Conservation (phyloP, 257 asterid species). For the Solanum appendiculatum region DNA sequence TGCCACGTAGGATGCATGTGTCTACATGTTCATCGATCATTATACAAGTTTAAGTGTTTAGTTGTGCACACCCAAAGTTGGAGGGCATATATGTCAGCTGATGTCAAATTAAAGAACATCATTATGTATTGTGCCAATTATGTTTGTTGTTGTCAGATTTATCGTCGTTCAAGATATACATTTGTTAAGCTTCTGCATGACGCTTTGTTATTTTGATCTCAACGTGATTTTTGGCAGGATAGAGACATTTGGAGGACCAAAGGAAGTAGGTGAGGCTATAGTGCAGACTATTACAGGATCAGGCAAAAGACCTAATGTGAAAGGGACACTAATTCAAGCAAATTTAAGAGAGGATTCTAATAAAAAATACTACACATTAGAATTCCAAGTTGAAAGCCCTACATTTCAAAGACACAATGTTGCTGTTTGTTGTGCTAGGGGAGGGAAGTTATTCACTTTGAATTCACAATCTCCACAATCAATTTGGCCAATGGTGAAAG, state of each 20-base stretch:
- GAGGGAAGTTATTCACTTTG: slow-evolving; percentile 56
- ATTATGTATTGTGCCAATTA: neutral
- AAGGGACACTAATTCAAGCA: slow-evolving; percentile 38
- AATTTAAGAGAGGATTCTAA: slow-evolving; percentile 44
- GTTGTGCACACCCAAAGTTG: neutral
- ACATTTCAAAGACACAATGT: slow-evolving; percentile 58
- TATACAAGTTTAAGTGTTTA: neutral
- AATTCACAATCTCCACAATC: slow-evolving; percentile 81
- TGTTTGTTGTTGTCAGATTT: neutral
- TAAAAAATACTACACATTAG: slow-evolving; percentile 49
- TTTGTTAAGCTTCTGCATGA: neutral
- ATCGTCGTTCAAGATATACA: neutral
- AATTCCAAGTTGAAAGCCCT: slow-evolving; percentile 57
- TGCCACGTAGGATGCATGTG: too few species aligned
- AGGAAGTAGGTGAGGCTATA: slow-evolving; percentile 65
- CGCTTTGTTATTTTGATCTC: neutral
- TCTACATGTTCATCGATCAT: neutral
- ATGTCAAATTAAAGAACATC: neutral
- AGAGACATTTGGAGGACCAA: slow-evolving; percentile 82
- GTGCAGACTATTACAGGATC: slow-evolving; percentile 44
- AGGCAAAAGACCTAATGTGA: slow-evolving; percentile 27
- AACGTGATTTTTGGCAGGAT: slow-evolving; percentile 26
- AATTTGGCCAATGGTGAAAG: slow-evolving; percentile 49
- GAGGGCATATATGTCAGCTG: accelerated
- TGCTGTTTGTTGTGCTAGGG: slow-evolving; percentile 59